phyloP scores from a whole-genome alignment of 2,329 filamentous ascomycete species.

The Didymella keratinophila region DNA sequence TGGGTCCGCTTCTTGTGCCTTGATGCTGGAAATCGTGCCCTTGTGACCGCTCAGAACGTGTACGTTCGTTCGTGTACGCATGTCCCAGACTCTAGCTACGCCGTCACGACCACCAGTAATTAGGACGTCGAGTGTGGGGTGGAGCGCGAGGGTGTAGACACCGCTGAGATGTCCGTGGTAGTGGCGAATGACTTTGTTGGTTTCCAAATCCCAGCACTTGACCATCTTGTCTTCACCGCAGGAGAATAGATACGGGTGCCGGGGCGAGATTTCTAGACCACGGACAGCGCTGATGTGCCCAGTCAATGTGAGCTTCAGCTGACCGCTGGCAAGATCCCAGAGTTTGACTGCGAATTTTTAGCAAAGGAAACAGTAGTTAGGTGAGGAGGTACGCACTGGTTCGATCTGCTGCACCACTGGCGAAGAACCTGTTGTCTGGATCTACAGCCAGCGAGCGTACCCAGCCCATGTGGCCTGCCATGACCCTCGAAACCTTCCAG shows the following conservation, averaged over 20 bases:
- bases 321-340: slow-evolving; percentile 90
- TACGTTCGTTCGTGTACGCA: slow-evolving; percentile 91
- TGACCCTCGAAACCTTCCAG: slow-evolving; percentile 97
- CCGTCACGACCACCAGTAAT: slow-evolving; percentile 95
- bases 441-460: slow-evolving; percentile 78
- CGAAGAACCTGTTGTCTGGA: slow-evolving; percentile 97
- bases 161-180: slow-evolving; percentile 97
- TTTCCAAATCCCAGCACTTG: slow-evolving; percentile 99
- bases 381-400: slow-evolving; percentile 56
- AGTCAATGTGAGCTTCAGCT: slow-evolving; percentile 41
- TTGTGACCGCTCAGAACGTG: slow-evolving; percentile 93
- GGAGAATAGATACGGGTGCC: slow-evolving; percentile 96
- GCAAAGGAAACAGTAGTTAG: background rate
- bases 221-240: slow-evolving; percentile 99
- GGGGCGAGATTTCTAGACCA: slow-evolving; percentile 87
- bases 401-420: slow-evolving; percentile 90
- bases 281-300: slow-evolving; percentile 44
- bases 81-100: slow-evolving; percentile 96
- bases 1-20: slow-evolving; percentile 95
- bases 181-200: slow-evolving; percentile 87
- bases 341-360: slow-evolving; percentile 72
- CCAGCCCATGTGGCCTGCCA: slow-evolving; percentile 96
- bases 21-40: slow-evolving; percentile 84
- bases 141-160: slow-evolving; percentile 91
- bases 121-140: slow-evolving; percentile 92